phyloP scores from a whole-genome alignment of 2,329 filamentous ascomycete species.

The Xylariaceae sp. region DNA sequence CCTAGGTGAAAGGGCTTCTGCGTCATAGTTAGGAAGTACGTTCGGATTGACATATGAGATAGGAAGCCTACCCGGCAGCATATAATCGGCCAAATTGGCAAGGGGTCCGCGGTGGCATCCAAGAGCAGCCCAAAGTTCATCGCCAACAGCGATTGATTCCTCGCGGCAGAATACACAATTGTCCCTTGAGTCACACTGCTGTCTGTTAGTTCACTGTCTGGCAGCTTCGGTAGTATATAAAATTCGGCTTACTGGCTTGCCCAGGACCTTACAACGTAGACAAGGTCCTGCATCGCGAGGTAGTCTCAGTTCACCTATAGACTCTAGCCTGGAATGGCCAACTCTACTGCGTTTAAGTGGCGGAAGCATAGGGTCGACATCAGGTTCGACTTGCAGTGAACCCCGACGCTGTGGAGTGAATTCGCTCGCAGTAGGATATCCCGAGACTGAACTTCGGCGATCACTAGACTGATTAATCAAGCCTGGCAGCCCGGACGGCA shows the following conservation, averaged over 20 bases:
- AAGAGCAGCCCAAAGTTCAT: slow-evolving; percentile 44
- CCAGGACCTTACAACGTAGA: slow-evolving; percentile 45
- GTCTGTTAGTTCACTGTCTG: slow-evolving; percentile 19
- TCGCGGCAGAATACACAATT: slow-evolving; percentile 45
- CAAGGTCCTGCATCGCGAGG: slow-evolving; percentile 44
- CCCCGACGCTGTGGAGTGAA: slow-evolving; percentile 34
- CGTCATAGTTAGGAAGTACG: slow-evolving; percentile 20
- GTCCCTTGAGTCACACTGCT: slow-evolving; percentile 48
- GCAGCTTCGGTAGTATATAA: not conserved
- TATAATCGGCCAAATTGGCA: slow-evolving; percentile 41
- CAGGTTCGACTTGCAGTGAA: slow-evolving; percentile 41
- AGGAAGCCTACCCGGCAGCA: slow-evolving; percentile 42
- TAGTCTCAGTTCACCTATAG: slow-evolving; percentile 51
- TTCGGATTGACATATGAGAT: not conserved
- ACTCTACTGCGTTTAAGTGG: slow-evolving; percentile 50
- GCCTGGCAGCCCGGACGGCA: slow-evolving; percentile 34
- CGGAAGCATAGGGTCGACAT: slow-evolving; percentile 48
- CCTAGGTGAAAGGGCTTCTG: slow-evolving; percentile 43
- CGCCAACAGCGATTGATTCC: slow-evolving; percentile 32
- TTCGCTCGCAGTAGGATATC: slow-evolving; percentile 39
- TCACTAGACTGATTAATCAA: slow-evolving; percentile 35
- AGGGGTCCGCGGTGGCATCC: slow-evolving; percentile 49
- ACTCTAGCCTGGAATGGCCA: slow-evolving; percentile 49
- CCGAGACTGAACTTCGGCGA: slow-evolving; percentile 35
- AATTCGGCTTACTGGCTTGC: slow-evolving; percentile 39